A percentile compares a stretch with the other conserved stretches of the same genome.
Conservation (phyloP, 2,329 filamentous ascomycete species). For the Davidsoniella neocaledoniae region DNA sequence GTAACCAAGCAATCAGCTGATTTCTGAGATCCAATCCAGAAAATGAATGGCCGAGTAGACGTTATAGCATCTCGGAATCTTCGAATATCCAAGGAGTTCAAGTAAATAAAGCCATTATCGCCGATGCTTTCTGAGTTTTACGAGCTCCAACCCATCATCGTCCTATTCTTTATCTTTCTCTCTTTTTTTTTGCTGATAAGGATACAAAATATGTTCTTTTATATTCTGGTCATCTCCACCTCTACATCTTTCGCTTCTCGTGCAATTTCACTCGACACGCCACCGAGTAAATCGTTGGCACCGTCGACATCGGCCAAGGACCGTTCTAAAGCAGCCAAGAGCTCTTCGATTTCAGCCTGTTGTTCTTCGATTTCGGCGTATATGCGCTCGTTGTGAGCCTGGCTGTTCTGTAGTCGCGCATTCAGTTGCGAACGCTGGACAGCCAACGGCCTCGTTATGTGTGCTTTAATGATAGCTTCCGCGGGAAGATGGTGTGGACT, state of each 20-base stretch:
- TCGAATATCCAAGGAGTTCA: too few species aligned
- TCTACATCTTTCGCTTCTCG: slow-evolving; percentile 31
- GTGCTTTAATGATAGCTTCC: slow-evolving; percentile 33
- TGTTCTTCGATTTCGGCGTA: slow-evolving; percentile 35
- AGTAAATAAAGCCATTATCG: too few species aligned
- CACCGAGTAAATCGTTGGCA: slow-evolving; percentile 32
- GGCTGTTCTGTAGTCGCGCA: slow-evolving; percentile 37
- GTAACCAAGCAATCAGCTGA: too few species aligned
- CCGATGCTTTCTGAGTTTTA: too few species aligned
- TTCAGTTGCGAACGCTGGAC: slow-evolving; percentile 39
- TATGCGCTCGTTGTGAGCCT: slow-evolving; percentile 38
- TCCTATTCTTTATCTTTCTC: too few species aligned
- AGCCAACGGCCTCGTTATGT: slow-evolving; percentile 35
- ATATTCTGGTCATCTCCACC: slow-evolving; percentile 21
- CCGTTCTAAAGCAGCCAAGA: slow-evolving; percentile 33
- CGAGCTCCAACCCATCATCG: too few species aligned
- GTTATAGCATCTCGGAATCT: too few species aligned
- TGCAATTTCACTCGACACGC: slow-evolving; percentile 31
- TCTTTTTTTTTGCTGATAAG: background rate
- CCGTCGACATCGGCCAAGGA: slow-evolving; percentile 36
- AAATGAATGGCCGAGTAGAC: too few species aligned
- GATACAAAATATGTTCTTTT: background rate
- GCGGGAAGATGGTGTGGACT: slow-evolving; percentile 42
- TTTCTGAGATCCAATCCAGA: too few species aligned
- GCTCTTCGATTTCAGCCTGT: slow-evolving; percentile 34